These are phyloP conservation scores for Coniochaeta sp. DNA, from an alignment of 2,329 filamentous ascomycete species.

Conservation along the genomic window DNA sequence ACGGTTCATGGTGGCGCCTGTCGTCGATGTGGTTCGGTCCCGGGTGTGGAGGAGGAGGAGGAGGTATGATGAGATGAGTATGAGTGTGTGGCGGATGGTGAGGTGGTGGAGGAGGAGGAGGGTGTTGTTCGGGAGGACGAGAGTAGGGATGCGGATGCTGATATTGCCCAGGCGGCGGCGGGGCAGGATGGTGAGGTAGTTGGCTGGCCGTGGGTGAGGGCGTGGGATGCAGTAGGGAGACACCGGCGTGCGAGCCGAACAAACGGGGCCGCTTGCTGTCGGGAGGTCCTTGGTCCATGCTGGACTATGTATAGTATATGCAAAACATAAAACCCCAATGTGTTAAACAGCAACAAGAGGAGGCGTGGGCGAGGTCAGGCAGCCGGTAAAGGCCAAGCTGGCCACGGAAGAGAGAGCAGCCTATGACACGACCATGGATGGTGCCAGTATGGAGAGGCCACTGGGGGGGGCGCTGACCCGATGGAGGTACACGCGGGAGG, in stretches of 20 bases:
- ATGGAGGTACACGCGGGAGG: background rate
- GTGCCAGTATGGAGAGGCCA: background rate
- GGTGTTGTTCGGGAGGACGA: slow-evolving; percentile 24
- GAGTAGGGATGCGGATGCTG: slow-evolving; percentile 29
- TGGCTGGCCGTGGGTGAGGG: slow-evolving; percentile 23
- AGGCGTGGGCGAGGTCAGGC: slow-evolving; percentile 7
- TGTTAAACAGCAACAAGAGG: slow-evolving; percentile 22
- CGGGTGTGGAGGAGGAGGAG: slow-evolving; percentile 27
- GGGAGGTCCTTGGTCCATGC: slow-evolving; percentile 54
- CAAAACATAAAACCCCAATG: background rate
- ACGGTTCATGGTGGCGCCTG: slow-evolving; percentile 51
- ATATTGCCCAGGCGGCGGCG: slow-evolving; percentile 30
- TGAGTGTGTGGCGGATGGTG: slow-evolving; percentile 14
- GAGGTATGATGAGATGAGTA: slow-evolving; percentile 17
- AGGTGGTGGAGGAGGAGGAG: slow-evolving; percentile 19
- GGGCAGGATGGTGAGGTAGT: slow-evolving; percentile 28
- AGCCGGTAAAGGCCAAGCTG: slow-evolving; percentile 3
- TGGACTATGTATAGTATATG: slow-evolving; percentile 35
- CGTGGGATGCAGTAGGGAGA: slow-evolving; percentile 20
- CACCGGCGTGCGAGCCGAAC: slow-evolving; percentile 9
- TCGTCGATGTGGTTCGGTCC: slow-evolving; percentile 39
- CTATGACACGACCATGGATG: slow-evolving; percentile 3
- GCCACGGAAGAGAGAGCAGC: background rate
- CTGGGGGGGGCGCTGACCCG: background rate
- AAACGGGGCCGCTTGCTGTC: slow-evolving; percentile 55